Percentiles rank a stretch among this genome's conserved stretches.
These are phyloP conservation scores for Selaginella tamariscina DNA, from an alignment of 75 land plant species.

Conservation along the genomic window DNA sequence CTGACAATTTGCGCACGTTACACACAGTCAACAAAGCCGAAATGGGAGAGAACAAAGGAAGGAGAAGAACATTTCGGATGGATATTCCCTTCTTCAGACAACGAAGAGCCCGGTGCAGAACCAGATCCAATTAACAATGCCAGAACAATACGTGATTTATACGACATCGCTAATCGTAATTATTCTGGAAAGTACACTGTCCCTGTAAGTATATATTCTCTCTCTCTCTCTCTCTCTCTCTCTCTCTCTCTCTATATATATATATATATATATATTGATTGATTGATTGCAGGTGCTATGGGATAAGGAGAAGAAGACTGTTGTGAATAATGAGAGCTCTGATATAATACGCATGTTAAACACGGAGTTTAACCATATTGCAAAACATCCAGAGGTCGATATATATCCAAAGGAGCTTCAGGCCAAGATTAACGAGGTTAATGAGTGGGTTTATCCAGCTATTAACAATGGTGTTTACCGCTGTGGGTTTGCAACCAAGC, in stretches of 20 bases:
- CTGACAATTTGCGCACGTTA: slow-evolving; percentile 20
- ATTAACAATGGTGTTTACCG: slow-evolving; percentile 89
- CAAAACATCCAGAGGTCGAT: slow-evolving; percentile 52
- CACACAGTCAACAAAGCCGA: slow-evolving; percentile 31
- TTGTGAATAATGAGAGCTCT: slow-evolving; percentile 78
- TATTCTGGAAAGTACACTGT: slow-evolving; percentile 64
- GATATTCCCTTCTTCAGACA: slow-evolving; percentile 47
- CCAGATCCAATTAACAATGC: slow-evolving; percentile 54
- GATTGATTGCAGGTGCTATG: slow-evolving; percentile 43
- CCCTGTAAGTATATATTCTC: slow-evolving; percentile 54
- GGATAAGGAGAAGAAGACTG: slow-evolving; percentile 64
- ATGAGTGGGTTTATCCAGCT: slow-evolving; percentile 46
- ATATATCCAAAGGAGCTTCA: slow-evolving; percentile 53
- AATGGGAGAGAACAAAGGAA: slow-evolving; percentile 62
- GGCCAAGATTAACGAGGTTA: slow-evolving; percentile 48
- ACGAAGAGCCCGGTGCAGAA: slow-evolving; percentile 59
- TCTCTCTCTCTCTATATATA: too few species aligned
- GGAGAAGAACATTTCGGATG: slow-evolving; percentile 70
- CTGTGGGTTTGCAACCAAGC: slow-evolving; percentile 76
- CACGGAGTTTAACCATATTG: slow-evolving; percentile 61
- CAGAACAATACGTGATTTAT: slow-evolving; percentile 50
- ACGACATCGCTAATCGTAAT: slow-evolving; percentile 55
- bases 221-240: too few species aligned
- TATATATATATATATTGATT: too few species aligned
- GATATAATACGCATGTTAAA: slow-evolving; percentile 87